Percentiles rank a stretch among this genome's conserved stretches.
phyloP scores from a whole-genome alignment of 179 eudicot species.

The Silene noctiflora region DNA sequence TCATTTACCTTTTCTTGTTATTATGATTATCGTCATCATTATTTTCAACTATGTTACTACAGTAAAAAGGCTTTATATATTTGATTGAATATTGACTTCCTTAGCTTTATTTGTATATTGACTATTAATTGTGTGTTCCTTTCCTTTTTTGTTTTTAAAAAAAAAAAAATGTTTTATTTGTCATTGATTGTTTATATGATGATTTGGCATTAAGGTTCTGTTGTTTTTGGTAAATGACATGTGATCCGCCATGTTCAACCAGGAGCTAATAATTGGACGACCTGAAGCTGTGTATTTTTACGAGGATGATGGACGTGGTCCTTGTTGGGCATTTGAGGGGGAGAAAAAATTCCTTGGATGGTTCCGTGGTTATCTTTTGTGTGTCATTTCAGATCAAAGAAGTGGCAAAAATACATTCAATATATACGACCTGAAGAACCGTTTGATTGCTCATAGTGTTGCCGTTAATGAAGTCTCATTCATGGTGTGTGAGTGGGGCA shows the following conservation, averaged over 20 bases:
- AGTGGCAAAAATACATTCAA: slow-evolving; percentile 71
- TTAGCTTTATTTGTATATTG: not conserved
- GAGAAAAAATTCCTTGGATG: slow-evolving; percentile 86
- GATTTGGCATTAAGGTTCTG: not conserved
- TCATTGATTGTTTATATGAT: not conserved
- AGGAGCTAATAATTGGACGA: slow-evolving; percentile 95
- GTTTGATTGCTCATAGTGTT: slow-evolving; percentile 74
- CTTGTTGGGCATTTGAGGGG: slow-evolving; percentile 99
- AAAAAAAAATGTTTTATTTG: too few relatives aligned
- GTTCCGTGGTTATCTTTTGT: slow-evolving; percentile 92
- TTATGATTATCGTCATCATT: too few relatives aligned
- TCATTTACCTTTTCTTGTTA: too few relatives aligned
- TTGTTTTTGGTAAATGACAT: not conserved
- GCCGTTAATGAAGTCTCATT: slow-evolving; percentile 73
- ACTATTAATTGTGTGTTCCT: not conserved
- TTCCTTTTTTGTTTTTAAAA: too few relatives aligned
- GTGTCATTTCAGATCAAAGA: slow-evolving; percentile 84
- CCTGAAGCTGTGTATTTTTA: slow-evolving; percentile 92
- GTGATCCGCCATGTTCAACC: slow-evolving; percentile 21
- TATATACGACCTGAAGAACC: slow-evolving; percentile 87
- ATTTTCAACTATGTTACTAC: not conserved
- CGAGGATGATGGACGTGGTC: slow-evolving; percentile 95
- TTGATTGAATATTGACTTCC: not conserved
- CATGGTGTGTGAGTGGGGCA: slow-evolving; percentile 99
- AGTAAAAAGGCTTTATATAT: not conserved